Base-by-base conservation (phyloP, 331 rosid species). In the Quercus lobata region DNA sequence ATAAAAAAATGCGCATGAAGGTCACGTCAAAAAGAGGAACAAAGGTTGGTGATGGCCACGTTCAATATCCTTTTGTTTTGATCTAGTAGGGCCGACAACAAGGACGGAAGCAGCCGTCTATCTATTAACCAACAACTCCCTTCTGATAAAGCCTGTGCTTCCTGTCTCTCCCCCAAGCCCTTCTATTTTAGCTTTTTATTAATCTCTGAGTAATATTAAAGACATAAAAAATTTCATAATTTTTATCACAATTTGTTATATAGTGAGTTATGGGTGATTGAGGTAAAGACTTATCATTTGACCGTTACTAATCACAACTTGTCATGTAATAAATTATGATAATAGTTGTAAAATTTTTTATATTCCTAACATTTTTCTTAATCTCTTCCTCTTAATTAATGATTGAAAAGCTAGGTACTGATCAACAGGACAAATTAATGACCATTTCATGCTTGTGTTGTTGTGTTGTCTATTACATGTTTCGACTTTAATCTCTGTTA, bases 11-110 rank as follows among this genome's bases (percentile, higher is more conserved):
- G 80, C 87, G 77, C 65, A 82, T 78, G 87, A 79, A 79, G 85
- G 84, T 79, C 53, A 69, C 69, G 63, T 22, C 81, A 78, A 85
- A 61, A 35, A 72, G 77, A 74, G 77, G 86, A 80, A 79, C 73
- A 78, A 83, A 72, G 86, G 74, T 74, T 86, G 30, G 88, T 79
- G 87, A 89, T 79, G 66, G 74, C 84, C 89, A 85, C 80, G 81
- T 84, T 74, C 71, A 32, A 62, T 14, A 49, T 78, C 75, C 63
- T 54, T 77, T 75, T 81, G 46, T 41, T 37, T 35, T 52, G 80
- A 68, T 79, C 66, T 11, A 12, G 66, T 79, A 60, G 85, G 87
- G 68, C 81, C 88, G 85, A 81, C 88, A 84, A 81, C 34, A 49
- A 78, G 74, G 82, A 75, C 80, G 76, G 15, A 69, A 18, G 16